Evolutionary conservation across 805 yeast genomes (phyloP).

Genomic region (Cyberlindnera xylosilytica): DNA sequence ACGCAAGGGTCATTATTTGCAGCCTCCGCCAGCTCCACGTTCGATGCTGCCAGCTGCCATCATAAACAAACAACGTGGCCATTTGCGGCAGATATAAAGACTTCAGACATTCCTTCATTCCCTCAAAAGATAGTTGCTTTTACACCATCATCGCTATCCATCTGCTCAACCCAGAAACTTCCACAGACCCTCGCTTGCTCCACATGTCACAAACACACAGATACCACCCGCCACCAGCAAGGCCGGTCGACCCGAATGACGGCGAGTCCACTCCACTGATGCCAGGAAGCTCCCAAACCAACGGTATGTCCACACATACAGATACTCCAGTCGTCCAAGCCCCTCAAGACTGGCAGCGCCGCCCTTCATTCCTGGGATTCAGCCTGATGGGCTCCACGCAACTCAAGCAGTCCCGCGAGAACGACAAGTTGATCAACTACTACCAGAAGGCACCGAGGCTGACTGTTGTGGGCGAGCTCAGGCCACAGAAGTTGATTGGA

Average conservation of each 20-base stretch:
- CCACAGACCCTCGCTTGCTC: background rate
- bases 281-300: background rate
- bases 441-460: conserved; percentile 17
- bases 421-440: conserved; percentile 21
- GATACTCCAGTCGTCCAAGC: background rate
- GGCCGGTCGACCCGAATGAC: background rate
- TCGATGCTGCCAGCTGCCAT: too few species aligned
- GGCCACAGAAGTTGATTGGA: conserved; percentile 49
- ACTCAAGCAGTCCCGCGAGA: conserved; percentile 20
- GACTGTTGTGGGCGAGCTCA: conserved; percentile 33
- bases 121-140: too few species aligned
- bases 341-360: background rate
- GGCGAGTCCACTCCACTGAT: background rate
- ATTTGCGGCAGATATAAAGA: too few species aligned
- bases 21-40: too few species aligned
- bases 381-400: conserved; percentile 18
- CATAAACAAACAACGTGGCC: too few species aligned
- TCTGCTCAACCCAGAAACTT: too few species aligned
- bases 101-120: too few species aligned
- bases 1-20: too few species aligned
- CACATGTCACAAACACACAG: background rate
- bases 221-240: background rate
- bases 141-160: too few species aligned
- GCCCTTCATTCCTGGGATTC: conserved; percentile 15
- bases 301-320: background rate